These are phyloP conservation scores for Byssochlamys sp. DNA, from an alignment of 2,329 filamentous ascomycete genomes.

Conservation along the genomic window DNA sequence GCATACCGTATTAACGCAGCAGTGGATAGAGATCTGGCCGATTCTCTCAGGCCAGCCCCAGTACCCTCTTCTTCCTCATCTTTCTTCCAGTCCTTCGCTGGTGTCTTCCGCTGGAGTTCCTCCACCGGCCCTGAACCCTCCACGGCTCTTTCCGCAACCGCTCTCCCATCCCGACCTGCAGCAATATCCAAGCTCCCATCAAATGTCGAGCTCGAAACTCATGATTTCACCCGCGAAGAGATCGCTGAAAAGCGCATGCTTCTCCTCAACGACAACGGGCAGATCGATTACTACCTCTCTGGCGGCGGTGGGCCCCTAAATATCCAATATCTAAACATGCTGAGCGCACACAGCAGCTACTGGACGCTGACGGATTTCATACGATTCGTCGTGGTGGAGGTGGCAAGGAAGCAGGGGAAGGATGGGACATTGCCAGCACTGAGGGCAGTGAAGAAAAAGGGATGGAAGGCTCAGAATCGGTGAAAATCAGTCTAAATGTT, in stretches of 20 bases:
- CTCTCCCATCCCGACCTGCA: constrained; percentile 49
- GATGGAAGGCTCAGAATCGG: constrained; percentile 36
- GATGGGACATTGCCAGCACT: constrained; percentile 46
- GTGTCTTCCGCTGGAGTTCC: constrained; percentile 51
- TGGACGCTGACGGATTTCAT: constrained; percentile 83
- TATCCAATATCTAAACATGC: constrained; percentile 94
- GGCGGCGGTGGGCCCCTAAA: constrained; percentile 80
- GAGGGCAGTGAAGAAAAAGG: constrained; percentile 44
- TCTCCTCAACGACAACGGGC: constrained; percentile 88
- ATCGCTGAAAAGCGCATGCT: constrained; percentile 81
- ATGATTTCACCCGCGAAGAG: constrained; percentile 87
- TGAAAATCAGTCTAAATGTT: background rate
- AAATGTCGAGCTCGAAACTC: constrained; percentile 84
- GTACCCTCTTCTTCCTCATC: constrained; percentile 64
- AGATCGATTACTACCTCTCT: constrained; percentile 81
- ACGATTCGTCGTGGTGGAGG: constrained; percentile 79
- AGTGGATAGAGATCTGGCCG: constrained; percentile 70
- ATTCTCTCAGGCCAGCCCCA: constrained; percentile 64
- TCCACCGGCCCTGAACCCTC: constrained; percentile 37
- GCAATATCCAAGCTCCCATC: constrained; percentile 52
- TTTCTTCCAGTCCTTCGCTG: constrained; percentile 55
- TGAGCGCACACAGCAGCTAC: constrained; percentile 89
- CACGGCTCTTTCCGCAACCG: constrained; percentile 60
- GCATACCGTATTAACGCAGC: constrained; percentile 87
- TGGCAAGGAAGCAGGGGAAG: constrained; percentile 64